Conservation (phyloP, 352 stramenopile species). For the Halophytophthora batemanensis region DNA sequence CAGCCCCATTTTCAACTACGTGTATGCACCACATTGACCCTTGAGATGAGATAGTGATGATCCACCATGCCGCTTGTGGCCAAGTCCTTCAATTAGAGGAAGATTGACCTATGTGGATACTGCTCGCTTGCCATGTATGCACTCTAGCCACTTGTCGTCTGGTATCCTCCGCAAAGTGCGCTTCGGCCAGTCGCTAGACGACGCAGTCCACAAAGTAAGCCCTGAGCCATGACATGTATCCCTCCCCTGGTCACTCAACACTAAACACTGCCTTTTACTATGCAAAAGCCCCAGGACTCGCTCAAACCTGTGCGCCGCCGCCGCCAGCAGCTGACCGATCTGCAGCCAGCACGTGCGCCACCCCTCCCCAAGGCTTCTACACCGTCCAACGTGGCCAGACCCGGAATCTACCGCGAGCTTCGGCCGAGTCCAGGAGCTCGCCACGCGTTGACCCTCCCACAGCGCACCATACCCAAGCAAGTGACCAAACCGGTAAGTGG, state of each 20-base stretch:
- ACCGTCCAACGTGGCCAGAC: too few relatives aligned
- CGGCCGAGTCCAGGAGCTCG: background rate
- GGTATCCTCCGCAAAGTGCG: constrained; percentile 54
- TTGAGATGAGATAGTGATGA: too few relatives aligned
- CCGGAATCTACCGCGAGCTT: too few relatives aligned
- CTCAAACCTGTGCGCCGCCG: too few relatives aligned
- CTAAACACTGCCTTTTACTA: background rate
- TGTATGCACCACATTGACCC: constrained; percentile 32
- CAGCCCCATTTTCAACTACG: constrained; percentile 64
- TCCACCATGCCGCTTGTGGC: too few relatives aligned
- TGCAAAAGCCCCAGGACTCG: too few relatives aligned
- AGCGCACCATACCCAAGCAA: background rate
- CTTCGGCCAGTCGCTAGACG: constrained; percentile 48
- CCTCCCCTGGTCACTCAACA: constrained; percentile 2
- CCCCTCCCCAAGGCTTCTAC: background rate
- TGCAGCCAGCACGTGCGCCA: background rate
- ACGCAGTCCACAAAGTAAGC: constrained; percentile 30
- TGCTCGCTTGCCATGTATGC: too few relatives aligned
- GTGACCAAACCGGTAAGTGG: background rate
- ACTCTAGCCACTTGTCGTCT: constrained; percentile 49
- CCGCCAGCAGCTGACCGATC: too few relatives aligned
- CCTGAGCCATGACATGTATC: background rate
- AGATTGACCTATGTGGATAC: background rate
- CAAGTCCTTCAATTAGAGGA: background rate
- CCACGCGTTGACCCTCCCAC: background rate